Evolutionary conservation across 2,329 filamentous ascomycete genomes (phyloP), one percentile per base, ranked within the genome.

Genomic region (Malbranchea cinnamomea): DNA sequence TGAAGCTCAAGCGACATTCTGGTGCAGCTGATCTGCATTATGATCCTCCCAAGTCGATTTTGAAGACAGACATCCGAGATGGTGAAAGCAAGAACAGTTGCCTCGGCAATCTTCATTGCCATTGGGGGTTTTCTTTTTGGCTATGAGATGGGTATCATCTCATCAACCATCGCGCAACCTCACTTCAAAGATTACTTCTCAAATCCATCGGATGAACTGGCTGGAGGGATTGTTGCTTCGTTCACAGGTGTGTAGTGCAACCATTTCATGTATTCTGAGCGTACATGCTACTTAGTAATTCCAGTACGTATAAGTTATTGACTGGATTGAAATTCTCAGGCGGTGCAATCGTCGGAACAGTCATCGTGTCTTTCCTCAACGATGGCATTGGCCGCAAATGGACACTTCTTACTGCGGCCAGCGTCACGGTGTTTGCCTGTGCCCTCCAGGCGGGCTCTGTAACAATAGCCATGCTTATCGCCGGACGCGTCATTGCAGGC

Each of bases 401-500:
- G 37, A 43, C 48, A 4, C 50, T 59, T 15, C 42, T 55, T 25
- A 28, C 52, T 10, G 54, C 53, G 5, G 45, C 47, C 8, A 6
- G 54, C 4, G 35, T 57, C 6, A 50, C 47, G 4, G 36, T 44
- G 4, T 29, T 55, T 7, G 54, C 52, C 6, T 44, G 44, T 23
- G 48, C 47, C 10, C 41, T 59, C 4, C 54, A 57, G 35, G 51
- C 50, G 18, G 53, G 50, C 12, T 45, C 54, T 1, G 37, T 48
- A 6, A 47, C 44, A 26, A 45, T 57, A 31, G 47, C 48, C 11
- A 65, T 65, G 56, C 44, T 67, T 7, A 62, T 67, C 21, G 44
- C 54, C n/a, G 63, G 63, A 5, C 57, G 64, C 32, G 58, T 62
- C 37, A 57, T 66, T 36, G 62, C 60, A 7, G 64, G 64, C 4